A percentile compares a stretch with the other conserved stretches of the same genome.
Evolutionary conservation across 305 asterid genomes (phyloP).

Genomic region (Ilex paraguariensis): DNA sequence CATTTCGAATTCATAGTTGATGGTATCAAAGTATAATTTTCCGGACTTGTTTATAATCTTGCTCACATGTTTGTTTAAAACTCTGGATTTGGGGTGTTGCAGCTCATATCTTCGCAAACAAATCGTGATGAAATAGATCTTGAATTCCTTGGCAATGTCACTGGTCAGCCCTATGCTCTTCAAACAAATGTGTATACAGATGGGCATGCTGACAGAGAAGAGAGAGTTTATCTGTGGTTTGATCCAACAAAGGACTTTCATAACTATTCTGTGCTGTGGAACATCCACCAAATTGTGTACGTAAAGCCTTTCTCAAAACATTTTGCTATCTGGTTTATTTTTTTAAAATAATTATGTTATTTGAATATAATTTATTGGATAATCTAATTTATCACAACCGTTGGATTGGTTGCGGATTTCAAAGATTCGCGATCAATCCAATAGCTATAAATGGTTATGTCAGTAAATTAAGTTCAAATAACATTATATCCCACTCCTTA

Average conservation of each 20-base stretch:
- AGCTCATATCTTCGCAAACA: slow-evolving; percentile 57
- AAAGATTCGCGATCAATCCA: no score
- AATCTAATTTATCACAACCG: no score
- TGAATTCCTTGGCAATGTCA: slow-evolving; percentile 76
- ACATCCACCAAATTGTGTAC: slow-evolving; percentile 84
- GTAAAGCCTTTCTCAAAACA: slow-evolving; percentile 2
- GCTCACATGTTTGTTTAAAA: no score
- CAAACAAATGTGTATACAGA: slow-evolving; percentile 78
- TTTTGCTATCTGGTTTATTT: no score
- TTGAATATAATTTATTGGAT: no score
- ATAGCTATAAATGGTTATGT: no score
- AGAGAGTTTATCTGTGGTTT: slow-evolving; percentile 78
- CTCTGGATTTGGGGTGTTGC: slow-evolving; percentile 12
- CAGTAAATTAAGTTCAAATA: no score
- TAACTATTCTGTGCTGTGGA: slow-evolving; percentile 78
- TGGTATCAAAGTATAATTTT: not conserved
- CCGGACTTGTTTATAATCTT: no score
- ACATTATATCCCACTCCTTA: no score
- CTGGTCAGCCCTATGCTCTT: slow-evolving; percentile 51
- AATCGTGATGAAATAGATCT: slow-evolving; percentile 85
- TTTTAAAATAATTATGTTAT: no score
- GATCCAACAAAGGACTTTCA: slow-evolving; percentile 89
- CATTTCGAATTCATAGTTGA: not conserved
- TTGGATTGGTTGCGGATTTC: no score
- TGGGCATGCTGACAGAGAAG: slow-evolving; percentile 70